Evolutionary conservation across 2,329 filamentous ascomycete species (phyloP), one percentile per base, ranked within the genome.

Genomic region (Remersonia thermophila): DNA sequence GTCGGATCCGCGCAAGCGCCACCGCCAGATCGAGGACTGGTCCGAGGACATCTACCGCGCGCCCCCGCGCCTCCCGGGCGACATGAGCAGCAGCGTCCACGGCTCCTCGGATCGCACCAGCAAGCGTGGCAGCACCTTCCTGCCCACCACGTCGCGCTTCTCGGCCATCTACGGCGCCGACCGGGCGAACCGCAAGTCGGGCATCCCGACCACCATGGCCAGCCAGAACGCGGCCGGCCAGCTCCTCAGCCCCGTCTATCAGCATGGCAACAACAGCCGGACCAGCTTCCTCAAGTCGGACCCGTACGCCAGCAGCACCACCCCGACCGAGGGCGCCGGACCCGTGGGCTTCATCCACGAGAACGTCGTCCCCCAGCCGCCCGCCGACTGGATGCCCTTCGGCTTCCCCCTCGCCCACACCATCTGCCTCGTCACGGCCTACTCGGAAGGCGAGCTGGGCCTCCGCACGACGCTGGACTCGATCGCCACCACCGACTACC

Each of bases 21-120:
- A 87, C 48, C 77, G 81, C 49, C 86, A 96, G 61, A 98, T 98
- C 46, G 91, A 98, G 58, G 89, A 95, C 51, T 98, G 91, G 91
- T 81, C 80, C 11, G 84, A 96, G 46, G 91, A 98, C 53, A 98
- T 98, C 50, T 96, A 98, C 59, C 82, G 86, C 30, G 83, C 89
- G 3, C 85, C 86, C 16, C 78, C 81, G 37, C 82, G 86, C 47
- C 68, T 95, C 45, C 73, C 80, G 3, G 91, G 77, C 13, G 76
- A 94, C 50, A 64, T 80, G 29, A 72, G 74, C 40, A 80, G 74
- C 51, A 78, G 73, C 33, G 71, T 76, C 41, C 59, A 60, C 13
- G 69, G 67, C 34, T 75, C 71, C 27, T 66, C 71, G 11, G 85
- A 89, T 45, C 73, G 82, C 35, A 69, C 65, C 37, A 85, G 71